Percentiles rank a stretch among this genome's conserved stretches.
Evolutionary conservation across 176 grass and related monocot genomes (phyloP).

Genomic region (Musa itinerans): DNA sequence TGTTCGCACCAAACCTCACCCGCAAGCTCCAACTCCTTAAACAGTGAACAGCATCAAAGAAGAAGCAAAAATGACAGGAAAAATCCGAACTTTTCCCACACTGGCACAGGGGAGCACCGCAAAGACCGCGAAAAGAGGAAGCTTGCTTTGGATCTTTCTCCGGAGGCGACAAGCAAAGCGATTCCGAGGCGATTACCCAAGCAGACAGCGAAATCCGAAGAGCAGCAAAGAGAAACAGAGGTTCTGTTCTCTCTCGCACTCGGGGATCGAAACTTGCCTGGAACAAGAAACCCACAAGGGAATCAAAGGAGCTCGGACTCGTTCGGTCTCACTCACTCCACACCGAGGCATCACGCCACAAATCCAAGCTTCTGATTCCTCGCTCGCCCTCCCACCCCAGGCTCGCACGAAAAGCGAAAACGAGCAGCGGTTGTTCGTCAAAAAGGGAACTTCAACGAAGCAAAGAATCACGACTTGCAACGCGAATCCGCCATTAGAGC

Average conservation of each 20-base stretch:
- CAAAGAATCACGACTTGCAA: background rate
- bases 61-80: background rate
- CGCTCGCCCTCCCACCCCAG: background rate
- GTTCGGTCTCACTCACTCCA: background rate
- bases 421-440: background rate
- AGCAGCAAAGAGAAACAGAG: background rate
- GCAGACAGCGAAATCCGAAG: conserved; percentile 3
- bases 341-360: background rate
- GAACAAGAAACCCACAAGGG: background rate
- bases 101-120: background rate
- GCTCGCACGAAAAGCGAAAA: too few relatives aligned
- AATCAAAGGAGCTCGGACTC: background rate
- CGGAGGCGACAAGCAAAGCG: background rate
- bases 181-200: background rate
- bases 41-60: background rate
- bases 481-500: conserved; percentile 6
- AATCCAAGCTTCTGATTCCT: background rate
- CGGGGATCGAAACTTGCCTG: background rate
- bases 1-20: background rate
- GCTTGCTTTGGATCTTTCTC: conserved; percentile 9
- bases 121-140: background rate
- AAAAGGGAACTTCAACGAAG: background rate
- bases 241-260: background rate
- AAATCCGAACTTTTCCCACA: background rate
- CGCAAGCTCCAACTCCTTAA: background rate